A percentile compares a stretch with the other conserved stretches of the same genome.
phyloP scores from a whole-genome alignment of 2,329 filamentous ascomycete species.

The Fusarium guadeloupense region DNA sequence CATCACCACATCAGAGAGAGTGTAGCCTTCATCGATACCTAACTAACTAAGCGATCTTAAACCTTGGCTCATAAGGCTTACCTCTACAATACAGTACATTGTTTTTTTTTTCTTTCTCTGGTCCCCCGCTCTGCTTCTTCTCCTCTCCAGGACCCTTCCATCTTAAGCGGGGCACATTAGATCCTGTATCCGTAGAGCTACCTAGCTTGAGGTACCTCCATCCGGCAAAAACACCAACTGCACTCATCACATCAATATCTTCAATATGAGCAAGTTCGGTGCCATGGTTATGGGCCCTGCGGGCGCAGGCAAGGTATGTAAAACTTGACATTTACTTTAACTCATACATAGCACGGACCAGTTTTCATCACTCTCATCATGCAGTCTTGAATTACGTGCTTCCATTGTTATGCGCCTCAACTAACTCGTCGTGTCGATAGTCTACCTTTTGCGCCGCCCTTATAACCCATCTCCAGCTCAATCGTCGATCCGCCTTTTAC shows the following conservation, averaged over 20 bases:
- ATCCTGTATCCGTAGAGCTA: no score
- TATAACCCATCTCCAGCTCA: constrained; percentile 90
- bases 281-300: constrained; percentile 96
- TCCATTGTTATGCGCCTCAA: constrained; percentile 14
- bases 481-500: constrained; percentile 94
- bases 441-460: constrained; percentile 95
- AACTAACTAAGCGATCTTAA: neutral
- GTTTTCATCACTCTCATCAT: constrained; percentile 20
- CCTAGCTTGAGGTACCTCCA: constrained; percentile 15
- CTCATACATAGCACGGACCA: constrained; percentile 4
- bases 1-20: constrained; percentile 14
- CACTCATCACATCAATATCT: constrained; percentile 11
- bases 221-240: constrained; percentile 25
- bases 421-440: constrained; percentile 50
- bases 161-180: constrained; percentile 31
- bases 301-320: constrained; percentile 84
- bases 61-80: no score
- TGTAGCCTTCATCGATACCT: constrained; percentile 6
- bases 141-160: constrained; percentile 3
- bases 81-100: neutral
- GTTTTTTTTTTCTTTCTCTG: neutral
- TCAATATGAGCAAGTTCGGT: constrained; percentile 89
- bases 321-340: constrained; percentile 8
- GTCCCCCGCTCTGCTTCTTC: neutral
- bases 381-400: constrained; percentile 33